Evolutionary conservation across 148 eudicot species (phyloP), one percentile per base, ranked within the genome.

Genomic region (Oxyria digyna): DNA sequence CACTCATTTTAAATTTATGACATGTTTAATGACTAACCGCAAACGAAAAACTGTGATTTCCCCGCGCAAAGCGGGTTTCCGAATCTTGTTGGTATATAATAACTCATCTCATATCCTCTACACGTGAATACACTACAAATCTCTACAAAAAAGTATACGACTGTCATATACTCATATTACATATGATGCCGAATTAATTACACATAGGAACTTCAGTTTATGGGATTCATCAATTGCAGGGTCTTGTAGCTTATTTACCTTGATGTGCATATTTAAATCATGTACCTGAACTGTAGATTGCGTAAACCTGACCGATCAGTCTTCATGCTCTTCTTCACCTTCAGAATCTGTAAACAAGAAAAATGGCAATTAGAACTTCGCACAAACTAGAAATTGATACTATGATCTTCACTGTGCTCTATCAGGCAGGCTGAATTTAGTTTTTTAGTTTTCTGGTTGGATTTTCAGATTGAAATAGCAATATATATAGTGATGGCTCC

Each of bases 311-410:
- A 38, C 8, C 37, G 73, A 74, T 89, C 82, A 89, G 80, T 89
- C 96, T 84, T 89, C 96, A 70, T 89, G 96, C 38, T 59, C 65
- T 59, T 59, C 65, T 76, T 87, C 93, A 74, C 74, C 83, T 79
- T 89, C 96, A 11, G 96, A 89, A 77, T 89, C 96, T 89, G 85
- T 77, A 14, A 76, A 3, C 26, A 6, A 8, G 23, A 67, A 12
- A 29, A 48, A 18, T 11, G 14, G 40, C 46, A 18, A 42, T 40
- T 14, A 69, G 57, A 40, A 20, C 0, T 6, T 29, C 15, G 4
- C 37, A 54, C 29, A 21, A 9, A 54, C 62, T 29, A 57, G 64
- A 57, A 57, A 27, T 37, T 37, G 33, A 57, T 29, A 26, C 18
- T 11, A 0, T 29, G 64, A 31, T 59, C 65, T 27, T 59, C 65